A percentile compares a stretch with the other conserved stretches of the same genome.
These are phyloP conservation scores for Croton setiger DNA, from an alignment of 441 rosid species.

Conservation along the genomic window DNA sequence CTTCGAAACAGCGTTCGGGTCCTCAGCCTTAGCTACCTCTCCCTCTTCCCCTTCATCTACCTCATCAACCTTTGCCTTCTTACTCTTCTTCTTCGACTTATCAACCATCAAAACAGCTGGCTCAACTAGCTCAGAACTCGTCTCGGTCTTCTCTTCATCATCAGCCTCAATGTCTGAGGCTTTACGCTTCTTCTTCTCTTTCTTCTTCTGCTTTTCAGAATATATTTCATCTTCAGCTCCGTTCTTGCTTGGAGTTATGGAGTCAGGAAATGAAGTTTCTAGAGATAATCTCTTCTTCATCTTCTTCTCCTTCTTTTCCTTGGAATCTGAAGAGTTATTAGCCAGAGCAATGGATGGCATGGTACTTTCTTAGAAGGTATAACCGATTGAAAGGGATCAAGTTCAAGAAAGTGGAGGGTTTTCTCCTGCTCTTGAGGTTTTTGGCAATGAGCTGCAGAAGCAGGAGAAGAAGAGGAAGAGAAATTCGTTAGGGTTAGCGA, in stretches of 20 bases:
- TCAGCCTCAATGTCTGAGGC: slow-evolving; percentile 38
- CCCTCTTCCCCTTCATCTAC: slow-evolving; percentile 34
- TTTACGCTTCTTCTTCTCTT: slow-evolving; percentile 53
- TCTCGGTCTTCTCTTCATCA: slow-evolving; percentile 58
- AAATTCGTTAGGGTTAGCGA: slow-evolving; percentile 28
- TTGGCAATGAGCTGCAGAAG: slow-evolving; percentile 32
- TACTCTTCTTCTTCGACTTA: slow-evolving; percentile 52
- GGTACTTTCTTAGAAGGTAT: background rate
- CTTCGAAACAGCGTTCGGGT: slow-evolving; percentile 62
- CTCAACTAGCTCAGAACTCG: slow-evolving; percentile 68
- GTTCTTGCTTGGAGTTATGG: slow-evolving; percentile 25
- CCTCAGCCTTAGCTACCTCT: slow-evolving; percentile 43
- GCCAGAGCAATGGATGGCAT: slow-evolving; percentile 59
- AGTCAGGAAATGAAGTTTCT: slow-evolving; percentile 26
- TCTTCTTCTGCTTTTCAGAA: slow-evolving; percentile 40
- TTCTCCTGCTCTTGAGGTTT: slow-evolving; percentile 36
- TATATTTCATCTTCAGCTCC: slow-evolving; percentile 2
- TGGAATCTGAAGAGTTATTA: slow-evolving; percentile 15
- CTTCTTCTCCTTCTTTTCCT: slow-evolving; percentile 47
- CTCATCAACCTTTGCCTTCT: slow-evolving; percentile 35
- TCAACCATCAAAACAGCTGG: slow-evolving; percentile 38
- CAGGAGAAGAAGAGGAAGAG: slow-evolving; percentile 36
- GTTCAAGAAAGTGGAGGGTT: background rate
- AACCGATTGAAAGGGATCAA: background rate
- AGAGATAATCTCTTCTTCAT: slow-evolving; percentile 56